Evolutionary conservation across 768 basidiomycete species (phyloP).

Genomic region (Pisolithus sp.): DNA sequence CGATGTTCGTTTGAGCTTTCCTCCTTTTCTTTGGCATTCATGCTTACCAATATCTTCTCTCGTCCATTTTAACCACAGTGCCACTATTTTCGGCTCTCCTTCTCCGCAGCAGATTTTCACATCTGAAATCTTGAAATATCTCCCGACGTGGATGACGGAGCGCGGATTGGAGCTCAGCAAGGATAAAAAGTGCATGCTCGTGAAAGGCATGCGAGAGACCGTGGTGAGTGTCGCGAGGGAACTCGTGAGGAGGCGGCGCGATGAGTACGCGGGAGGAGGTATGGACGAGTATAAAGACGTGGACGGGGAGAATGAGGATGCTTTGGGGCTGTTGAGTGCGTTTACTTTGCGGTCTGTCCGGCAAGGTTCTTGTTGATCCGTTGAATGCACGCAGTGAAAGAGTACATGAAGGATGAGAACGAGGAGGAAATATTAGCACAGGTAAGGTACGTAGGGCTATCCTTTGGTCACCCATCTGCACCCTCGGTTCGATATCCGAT

Average conservation of each 20-base stretch:
- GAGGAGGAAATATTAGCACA: conserved; percentile 45
- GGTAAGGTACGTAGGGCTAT: conserved; percentile 29
- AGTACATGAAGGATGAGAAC: conserved; percentile 43
- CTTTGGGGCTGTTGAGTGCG: conserved; percentile 52
- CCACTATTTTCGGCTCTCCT: conserved; percentile 43
- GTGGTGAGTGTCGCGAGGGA: conserved; percentile 29
- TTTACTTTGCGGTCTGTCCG: background rate
- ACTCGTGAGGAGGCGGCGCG: conserved; percentile 33
- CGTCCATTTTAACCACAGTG: conserved; percentile 25
- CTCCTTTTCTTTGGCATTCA: background rate
- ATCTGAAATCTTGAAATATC: background rate
- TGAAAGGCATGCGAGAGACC: conserved; percentile 27
- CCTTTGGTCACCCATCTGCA: too few relatives aligned
- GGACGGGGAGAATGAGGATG: conserved; percentile 34
- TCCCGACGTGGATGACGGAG: conserved; percentile 39
- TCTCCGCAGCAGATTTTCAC: background rate
- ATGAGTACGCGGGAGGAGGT: conserved; percentile 25
- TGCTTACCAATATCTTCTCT: background rate
- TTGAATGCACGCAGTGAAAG: background rate
- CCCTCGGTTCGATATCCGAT: background rate
- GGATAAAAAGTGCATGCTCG: conserved; percentile 20
- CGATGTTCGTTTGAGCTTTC: conserved; percentile 31
- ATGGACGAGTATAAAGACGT: too few relatives aligned
- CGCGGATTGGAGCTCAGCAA: background rate
- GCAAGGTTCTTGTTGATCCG: background rate